Conservation (phyloP, 768 basidiomycete genomes). For the Neoboletus subvelutipes region DNA sequence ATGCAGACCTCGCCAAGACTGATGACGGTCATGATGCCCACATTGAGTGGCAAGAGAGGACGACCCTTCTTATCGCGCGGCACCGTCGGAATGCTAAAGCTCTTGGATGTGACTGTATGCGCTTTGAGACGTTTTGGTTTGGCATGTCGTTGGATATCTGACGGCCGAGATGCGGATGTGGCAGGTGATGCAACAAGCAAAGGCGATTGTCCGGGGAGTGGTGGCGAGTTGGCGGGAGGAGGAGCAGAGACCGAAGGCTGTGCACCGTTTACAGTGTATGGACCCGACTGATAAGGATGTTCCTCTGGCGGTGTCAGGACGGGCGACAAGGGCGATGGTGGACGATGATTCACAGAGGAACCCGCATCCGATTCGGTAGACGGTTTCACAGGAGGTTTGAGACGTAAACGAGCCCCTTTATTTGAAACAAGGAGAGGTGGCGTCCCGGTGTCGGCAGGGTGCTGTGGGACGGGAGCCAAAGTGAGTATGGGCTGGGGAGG, state of each 20-base stretch:
- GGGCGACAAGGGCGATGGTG: slow-evolving; percentile 35
- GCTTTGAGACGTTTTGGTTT: slow-evolving; percentile 81
- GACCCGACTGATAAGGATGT: slow-evolving; percentile 24
- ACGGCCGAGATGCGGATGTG: slow-evolving; percentile 24
- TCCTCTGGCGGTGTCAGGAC: slow-evolving; percentile 37
- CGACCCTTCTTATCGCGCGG: slow-evolving; percentile 70
- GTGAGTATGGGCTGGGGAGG: slow-evolving; percentile 30
- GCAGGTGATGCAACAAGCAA: slow-evolving; percentile 18
- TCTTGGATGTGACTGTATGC: slow-evolving; percentile 77
- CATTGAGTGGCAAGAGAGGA: slow-evolving; percentile 75
- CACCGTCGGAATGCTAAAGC: slow-evolving; percentile 74
- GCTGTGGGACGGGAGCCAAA: slow-evolving; percentile 23
- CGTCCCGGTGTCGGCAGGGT: slow-evolving; percentile 11
- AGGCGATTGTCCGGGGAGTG: slow-evolving; percentile 25
- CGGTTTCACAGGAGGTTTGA: slow-evolving; percentile 44
- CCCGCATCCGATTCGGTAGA: slow-evolving; percentile 20
- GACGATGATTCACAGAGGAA: slow-evolving; percentile 20
- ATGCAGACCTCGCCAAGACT: slow-evolving; percentile 73
- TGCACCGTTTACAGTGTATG: slow-evolving; percentile 26
- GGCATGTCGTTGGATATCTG: slow-evolving; percentile 40
- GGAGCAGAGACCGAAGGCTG: slow-evolving; percentile 18
- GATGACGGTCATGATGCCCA: slow-evolving; percentile 85
- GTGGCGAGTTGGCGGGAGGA: slow-evolving; percentile 18
- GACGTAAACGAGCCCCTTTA: slow-evolving; percentile 48
- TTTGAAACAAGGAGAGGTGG: slow-evolving; percentile 43